These are phyloP conservation scores for Carallia brachiata DNA, from an alignment of 345 rosid genomes.

Conservation along the genomic window DNA sequence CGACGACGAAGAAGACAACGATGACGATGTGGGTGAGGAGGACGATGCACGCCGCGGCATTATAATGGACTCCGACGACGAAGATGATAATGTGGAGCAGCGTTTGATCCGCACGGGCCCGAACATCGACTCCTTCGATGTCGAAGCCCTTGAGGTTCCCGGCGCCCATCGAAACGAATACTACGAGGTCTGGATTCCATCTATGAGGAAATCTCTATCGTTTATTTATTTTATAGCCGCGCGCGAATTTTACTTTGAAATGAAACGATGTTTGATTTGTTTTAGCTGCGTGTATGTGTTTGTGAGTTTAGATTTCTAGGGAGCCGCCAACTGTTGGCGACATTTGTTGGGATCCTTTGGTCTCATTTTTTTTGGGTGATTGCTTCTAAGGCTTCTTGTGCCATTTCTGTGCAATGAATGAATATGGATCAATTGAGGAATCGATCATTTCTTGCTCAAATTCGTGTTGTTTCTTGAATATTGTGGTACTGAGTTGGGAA, in stretches of 20 bases:
- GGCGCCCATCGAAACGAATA: slow-evolving; percentile 63
- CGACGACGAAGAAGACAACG: slow-evolving; percentile 33
- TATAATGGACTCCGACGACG: slow-evolving; percentile 68
- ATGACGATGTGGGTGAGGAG: slow-evolving; percentile 4
- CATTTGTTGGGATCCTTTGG: too few species aligned
- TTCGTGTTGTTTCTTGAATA: too few species aligned
- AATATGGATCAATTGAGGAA: too few species aligned
- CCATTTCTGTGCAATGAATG: too few species aligned
- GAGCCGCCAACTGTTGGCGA: too few species aligned
- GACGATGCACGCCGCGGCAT: slow-evolving; percentile 29
- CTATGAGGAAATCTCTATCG: background rate
- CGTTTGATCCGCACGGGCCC: slow-evolving; percentile 88
- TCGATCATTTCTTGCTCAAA: too few species aligned
- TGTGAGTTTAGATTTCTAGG: too few species aligned
- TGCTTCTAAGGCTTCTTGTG: too few species aligned
- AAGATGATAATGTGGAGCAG: slow-evolving; percentile 65
- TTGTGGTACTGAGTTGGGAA: too few species aligned
- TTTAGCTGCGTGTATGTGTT: background rate
- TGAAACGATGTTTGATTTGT: background rate
- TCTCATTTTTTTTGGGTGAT: too few species aligned
- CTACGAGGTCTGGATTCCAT: slow-evolving; percentile 49
- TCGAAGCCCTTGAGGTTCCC: slow-evolving; percentile 93
- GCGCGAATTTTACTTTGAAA: background rate
- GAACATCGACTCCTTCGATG: slow-evolving; percentile 87
- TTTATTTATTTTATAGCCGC: background rate